Conservation (phyloP, 1,139 yeast genomes). For the Saccharomycopsis phalli region DNA sequence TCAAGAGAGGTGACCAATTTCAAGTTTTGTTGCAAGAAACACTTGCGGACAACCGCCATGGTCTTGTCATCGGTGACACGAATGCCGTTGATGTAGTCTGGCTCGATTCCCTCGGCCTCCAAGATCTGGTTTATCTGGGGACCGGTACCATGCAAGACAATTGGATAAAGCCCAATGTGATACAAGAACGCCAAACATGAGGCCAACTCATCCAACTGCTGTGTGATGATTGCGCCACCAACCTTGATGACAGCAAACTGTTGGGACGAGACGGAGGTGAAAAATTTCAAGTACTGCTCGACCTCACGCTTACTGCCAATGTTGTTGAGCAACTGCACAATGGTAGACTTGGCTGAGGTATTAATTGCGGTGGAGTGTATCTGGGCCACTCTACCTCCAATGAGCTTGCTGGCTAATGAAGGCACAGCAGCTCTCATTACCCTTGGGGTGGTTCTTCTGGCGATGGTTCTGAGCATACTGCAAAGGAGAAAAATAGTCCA, state of each 20-base stretch:
- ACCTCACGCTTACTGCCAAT: constrained; percentile 97
- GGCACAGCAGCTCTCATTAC: neutral
- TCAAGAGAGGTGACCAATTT: constrained; percentile 93
- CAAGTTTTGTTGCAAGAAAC: constrained; percentile 91
- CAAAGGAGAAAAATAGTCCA: neutral
- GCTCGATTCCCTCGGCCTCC: constrained; percentile 92
- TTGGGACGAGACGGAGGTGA: constrained; percentile 91
- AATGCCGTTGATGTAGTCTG: constrained; percentile 92
- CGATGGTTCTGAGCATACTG: neutral
- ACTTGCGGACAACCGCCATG: constrained; percentile 91
- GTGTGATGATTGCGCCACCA: constrained; percentile 98
- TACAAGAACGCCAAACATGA: constrained; percentile 91
- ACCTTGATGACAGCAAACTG: constrained; percentile 98
- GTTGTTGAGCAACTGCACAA: constrained; percentile 85
- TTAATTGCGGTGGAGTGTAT: too few relatives aligned
- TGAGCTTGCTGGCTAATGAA: too few relatives aligned
- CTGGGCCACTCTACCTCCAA: too few relatives aligned
- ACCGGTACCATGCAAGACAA: constrained; percentile 96
- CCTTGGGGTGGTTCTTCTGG: neutral
- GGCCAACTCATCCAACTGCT: constrained; percentile 85
- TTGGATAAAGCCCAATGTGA: constrained; percentile 96
- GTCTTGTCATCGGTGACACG: constrained; percentile 92
- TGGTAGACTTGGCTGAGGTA: constrained; percentile 83
- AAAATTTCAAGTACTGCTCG: constrained; percentile 91
- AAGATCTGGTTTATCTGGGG: constrained; percentile 94